A percentile compares a stretch with the other conserved stretches of the same genome.
These are phyloP conservation scores for Colletotrichum aenigma DNA, from an alignment of 2,329 filamentous ascomycete genomes.

Conservation along the genomic window DNA sequence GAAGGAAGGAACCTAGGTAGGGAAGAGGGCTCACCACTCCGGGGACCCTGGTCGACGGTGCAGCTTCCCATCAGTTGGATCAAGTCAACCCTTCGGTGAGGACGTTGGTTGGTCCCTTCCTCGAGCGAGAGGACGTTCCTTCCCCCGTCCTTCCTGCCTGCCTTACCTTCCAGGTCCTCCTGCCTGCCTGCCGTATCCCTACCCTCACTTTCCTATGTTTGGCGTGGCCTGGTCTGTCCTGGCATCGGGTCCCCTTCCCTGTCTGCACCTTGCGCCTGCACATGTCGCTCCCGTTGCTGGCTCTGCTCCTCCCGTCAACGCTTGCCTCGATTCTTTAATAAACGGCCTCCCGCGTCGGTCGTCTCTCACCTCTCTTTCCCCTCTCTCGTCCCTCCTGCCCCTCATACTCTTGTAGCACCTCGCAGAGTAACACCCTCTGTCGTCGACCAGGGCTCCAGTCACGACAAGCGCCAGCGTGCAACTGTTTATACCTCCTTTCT, in stretches of 20 bases:
- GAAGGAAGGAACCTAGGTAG: neutral
- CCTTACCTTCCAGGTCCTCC: neutral
- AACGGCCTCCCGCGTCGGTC: neutral
- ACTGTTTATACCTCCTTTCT: neutral
- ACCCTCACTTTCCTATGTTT: neutral
- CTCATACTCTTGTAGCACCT: constrained; percentile 5
- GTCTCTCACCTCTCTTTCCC: neutral
- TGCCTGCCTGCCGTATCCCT: neutral
- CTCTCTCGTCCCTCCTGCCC: neutral
- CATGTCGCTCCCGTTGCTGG: neutral
- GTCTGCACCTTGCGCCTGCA: neutral
- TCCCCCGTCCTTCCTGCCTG: neutral
- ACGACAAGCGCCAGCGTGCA: constrained; percentile 10
- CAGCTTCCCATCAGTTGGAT: constrained; percentile 14
- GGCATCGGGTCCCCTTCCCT: neutral
- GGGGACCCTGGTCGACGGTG: neutral
- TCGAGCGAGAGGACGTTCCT: neutral
- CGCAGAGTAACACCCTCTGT: constrained; percentile 8
- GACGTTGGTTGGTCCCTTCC: constrained; percentile 4
- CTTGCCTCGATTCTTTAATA: constrained; percentile 14
- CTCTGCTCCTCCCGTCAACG: neutral
- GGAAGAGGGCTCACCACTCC: neutral
- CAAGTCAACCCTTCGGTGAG: neutral
- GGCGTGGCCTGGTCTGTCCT: neutral
- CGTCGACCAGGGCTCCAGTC: constrained; percentile 13